Evolutionary conservation across 805 yeast genomes (phyloP).

Genomic region (Geotrichum ghanense): DNA sequence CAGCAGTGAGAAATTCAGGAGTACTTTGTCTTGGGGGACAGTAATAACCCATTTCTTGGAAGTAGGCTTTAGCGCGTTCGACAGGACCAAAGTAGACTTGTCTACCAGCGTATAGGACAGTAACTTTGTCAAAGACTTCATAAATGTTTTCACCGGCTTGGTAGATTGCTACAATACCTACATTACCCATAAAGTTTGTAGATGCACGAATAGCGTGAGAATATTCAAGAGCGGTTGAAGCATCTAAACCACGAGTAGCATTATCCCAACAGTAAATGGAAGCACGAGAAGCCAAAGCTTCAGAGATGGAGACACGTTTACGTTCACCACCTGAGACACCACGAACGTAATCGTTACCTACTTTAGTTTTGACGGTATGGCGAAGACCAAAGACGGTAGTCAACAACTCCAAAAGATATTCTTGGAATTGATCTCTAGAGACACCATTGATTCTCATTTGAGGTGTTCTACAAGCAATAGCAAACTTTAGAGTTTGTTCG

Average conservation of each 20-base stretch:
- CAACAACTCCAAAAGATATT: constrained; percentile 35
- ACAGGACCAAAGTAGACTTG: constrained; percentile 57
- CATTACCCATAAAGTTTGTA: constrained; percentile 40
- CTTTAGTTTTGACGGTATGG: constrained; percentile 51
- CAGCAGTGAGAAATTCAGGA: constrained; percentile 59
- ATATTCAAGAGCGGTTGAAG: constrained; percentile 74
- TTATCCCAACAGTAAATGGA: constrained; percentile 66
- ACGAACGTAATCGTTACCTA: constrained; percentile 51
- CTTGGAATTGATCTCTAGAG: constrained; percentile 37
- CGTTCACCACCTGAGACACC: constrained; percentile 84
- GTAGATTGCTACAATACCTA: constrained; percentile 58
- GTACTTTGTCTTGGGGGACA: constrained; percentile 59
- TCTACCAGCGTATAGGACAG: constrained; percentile 45
- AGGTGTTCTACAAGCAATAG: constrained; percentile 61
- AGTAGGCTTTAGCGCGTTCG: constrained; percentile 41
- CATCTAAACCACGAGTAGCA: constrained; percentile 76
- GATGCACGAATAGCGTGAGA: constrained; percentile 52
- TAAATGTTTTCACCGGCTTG: constrained; percentile 62
- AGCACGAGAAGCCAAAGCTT: constrained; percentile 56
- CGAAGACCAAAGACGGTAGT: constrained; percentile 48
- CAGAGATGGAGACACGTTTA: constrained; percentile 75
- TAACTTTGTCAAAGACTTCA: constrained; percentile 50
- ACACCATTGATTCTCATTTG: constrained; percentile 36
- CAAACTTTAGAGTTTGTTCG: constrained; percentile 59
- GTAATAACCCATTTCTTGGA: constrained; percentile 51